Conservation (phyloP, 2,329 filamentous ascomycete species). For the Myriangium duriaei region DNA sequence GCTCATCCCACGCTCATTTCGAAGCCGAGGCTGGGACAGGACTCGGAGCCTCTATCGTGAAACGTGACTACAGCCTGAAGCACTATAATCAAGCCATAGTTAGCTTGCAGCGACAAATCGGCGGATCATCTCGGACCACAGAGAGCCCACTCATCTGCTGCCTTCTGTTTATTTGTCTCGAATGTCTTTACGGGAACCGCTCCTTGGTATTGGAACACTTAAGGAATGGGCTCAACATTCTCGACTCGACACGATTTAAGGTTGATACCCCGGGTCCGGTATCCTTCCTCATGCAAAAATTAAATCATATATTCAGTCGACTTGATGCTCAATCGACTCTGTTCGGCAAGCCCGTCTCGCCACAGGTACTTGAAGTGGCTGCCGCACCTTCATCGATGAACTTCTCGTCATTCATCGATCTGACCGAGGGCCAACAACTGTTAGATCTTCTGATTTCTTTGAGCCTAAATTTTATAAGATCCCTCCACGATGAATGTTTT, state of each 20-base stretch:
- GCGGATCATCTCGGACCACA: constrained; percentile 13
- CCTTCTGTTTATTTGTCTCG: constrained; percentile 22
- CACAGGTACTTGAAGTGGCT: background rate
- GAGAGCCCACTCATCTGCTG: constrained; percentile 21
- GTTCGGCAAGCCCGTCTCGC: background rate
- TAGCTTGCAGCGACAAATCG: constrained; percentile 18
- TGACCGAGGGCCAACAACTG: no score
- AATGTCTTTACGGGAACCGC: constrained; percentile 21
- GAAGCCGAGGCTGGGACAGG: background rate
- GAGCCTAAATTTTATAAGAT: background rate
- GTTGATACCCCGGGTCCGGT: background rate
- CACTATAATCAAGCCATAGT: constrained; percentile 23
- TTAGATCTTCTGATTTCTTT: background rate
- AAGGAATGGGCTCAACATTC: constrained; percentile 20
- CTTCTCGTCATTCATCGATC: no score
- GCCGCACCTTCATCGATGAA: no score
- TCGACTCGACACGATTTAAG: constrained; percentile 4
- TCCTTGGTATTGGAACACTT: constrained; percentile 22
- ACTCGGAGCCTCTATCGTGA: background rate
- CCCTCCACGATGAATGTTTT: no score
- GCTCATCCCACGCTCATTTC: constrained; percentile 19
- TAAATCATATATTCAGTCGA: background rate
- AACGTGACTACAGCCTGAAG: constrained; percentile 12
- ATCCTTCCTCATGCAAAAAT: background rate
- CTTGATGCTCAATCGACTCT: background rate